phyloP scores from a whole-genome alignment of 2,329 filamentous ascomycete species.

The Ilyonectria destructans region DNA sequence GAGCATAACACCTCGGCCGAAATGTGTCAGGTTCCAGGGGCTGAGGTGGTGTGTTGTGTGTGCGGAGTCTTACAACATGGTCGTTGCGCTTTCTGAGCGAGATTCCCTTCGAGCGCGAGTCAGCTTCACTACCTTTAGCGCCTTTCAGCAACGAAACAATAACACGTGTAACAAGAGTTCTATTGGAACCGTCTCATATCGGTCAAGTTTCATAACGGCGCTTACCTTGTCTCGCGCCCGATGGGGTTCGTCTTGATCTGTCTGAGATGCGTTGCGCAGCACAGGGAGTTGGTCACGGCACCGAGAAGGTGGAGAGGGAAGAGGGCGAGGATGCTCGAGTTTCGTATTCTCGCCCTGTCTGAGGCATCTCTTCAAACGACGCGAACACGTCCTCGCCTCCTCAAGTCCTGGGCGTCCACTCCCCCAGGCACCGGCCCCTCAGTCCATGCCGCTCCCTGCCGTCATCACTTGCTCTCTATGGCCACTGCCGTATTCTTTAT shows the following conservation, averaged over 20 bases:
- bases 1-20: not conserved
- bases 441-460: not conserved
- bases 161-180: not conserved
- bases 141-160: not conserved
- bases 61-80: not conserved
- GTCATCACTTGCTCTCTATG: not conserved
- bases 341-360: not conserved
- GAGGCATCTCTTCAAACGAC: not conserved
- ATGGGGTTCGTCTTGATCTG: not conserved
- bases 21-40: not conserved
- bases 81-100: not conserved
- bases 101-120: not conserved
- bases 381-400: not conserved
- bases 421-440: not conserved
- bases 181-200: not conserved
- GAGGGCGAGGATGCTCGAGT: not conserved
- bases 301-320: not conserved
- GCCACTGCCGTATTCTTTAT: not conserved
- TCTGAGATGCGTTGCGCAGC: not conserved
- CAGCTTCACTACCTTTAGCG: not conserved
- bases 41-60: not conserved
- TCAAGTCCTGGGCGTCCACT: not conserved
- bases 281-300: not conserved
- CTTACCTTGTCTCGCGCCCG: not conserved
- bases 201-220: not conserved